Base-by-base conservation (phyloP, 176 grass and related monocot genomes). In the Hyparrhenia diplandra region DNA sequence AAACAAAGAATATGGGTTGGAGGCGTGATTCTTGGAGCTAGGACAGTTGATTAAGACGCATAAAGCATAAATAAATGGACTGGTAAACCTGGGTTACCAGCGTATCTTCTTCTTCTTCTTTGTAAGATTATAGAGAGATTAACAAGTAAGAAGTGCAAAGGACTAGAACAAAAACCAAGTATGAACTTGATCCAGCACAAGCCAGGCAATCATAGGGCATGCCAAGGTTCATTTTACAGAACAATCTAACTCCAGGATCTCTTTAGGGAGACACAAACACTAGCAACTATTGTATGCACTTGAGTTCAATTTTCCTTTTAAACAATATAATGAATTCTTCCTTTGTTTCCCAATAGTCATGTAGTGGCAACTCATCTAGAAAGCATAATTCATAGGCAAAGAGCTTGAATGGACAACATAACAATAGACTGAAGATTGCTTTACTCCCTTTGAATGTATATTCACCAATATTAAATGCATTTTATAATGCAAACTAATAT, bases 21-120 rank as follows among this genome's bases (percentile, higher is more conserved):
- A 76, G 55, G 14, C 10, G 16, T 71, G 62, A 47, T 87, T 75
- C 71, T 60, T 65, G n/a, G 79, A 81, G 51, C 59, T 43, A n/a
- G 8, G 28, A 31, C 16, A 57, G 60, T 17, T 1, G 14, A 51
- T 25, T n/a, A 73, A 37, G 18, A 43, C 42, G n/a, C n/a, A n/a
- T 40, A n/a, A n/a, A n/a, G 12, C 8, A 25, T 40, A 79, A 65
- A 66, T 30, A 80, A 49, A 63, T 13, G 29, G 46, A 55, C 67
- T 43, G 47, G 58, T 61, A 30, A 75, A 74, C 25, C 35, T 5
- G 23, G n/a, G 65, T 23, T 28, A 60, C 47, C 11, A 69, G 7
- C 32, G 71, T 77, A 82, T 77, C 41, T 63, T n/a, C 24, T 76
- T 62, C 1, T 21, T 54, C n/a, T 21, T 52, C 8, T 52, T 14